phyloP scores from a whole-genome alignment of 2,329 filamentous ascomycete species.

The Calonectria pteridis region DNA sequence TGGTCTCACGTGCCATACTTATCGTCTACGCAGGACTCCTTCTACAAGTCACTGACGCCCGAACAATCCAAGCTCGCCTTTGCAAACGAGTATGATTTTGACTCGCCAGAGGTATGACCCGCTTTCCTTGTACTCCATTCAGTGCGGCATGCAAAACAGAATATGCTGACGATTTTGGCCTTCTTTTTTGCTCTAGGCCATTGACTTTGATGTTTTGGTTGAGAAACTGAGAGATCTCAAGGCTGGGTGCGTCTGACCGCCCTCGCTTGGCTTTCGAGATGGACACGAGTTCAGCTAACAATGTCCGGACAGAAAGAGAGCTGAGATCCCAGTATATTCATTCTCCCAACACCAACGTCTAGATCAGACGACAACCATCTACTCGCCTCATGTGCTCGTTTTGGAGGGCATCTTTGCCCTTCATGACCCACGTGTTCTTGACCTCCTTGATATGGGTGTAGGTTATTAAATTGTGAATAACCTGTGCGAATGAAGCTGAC shows the following conservation, averaged over 20 bases:
- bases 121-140: neutral
- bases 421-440: constrained; percentile 86
- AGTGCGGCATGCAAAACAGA: neutral
- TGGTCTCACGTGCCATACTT: constrained; percentile 28
- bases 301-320: constrained; percentile 73
- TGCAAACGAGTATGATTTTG: constrained; percentile 94
- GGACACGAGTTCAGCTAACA: constrained; percentile 26
- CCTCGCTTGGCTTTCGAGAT: neutral
- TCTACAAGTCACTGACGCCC: constrained; percentile 89
- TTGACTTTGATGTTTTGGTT: constrained; percentile 93
- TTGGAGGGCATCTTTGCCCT: constrained; percentile 96
- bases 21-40: constrained; percentile 80
- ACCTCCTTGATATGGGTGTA: constrained; percentile 91
- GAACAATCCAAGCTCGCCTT: constrained; percentile 87
- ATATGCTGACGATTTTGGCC: constrained; percentile 15
- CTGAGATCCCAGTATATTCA: constrained; percentile 94
- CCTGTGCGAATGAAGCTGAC: constrained; percentile 19
- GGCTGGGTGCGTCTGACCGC: constrained; percentile 76
- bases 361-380: constrained; percentile 85
- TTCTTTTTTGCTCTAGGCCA: constrained; percentile 64
- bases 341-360: constrained; percentile 91
- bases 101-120: constrained; percentile 78
- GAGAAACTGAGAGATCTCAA: constrained; percentile 87
- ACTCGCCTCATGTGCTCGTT: constrained; percentile 95
- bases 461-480: constrained; percentile 25